Evolutionary conservation across 495 filamentous ascomycete genomes (phyloP).

Genomic region (Parathielavia appendiculata): DNA sequence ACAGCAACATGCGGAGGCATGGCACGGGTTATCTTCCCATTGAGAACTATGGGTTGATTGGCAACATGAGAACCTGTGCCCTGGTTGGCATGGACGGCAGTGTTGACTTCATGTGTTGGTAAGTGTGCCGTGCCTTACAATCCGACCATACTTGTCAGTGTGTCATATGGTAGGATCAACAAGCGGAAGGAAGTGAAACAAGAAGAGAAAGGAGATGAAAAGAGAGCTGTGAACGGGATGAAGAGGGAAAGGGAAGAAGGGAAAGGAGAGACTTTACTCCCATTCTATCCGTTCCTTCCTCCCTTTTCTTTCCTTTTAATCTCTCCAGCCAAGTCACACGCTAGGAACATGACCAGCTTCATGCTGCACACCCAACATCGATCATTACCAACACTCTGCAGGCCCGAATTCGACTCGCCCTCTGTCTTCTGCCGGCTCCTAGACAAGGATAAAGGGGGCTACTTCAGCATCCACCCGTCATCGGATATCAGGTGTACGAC

Average conservation of each 20-base stretch:
- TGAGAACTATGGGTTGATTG: slow-evolving; percentile 71
- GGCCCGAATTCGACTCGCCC: slow-evolving; percentile 65
- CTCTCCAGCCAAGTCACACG: too few relatives aligned
- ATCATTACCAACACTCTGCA: slow-evolving; percentile 22
- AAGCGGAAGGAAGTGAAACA: too few relatives aligned
- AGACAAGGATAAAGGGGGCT: slow-evolving; percentile 65
- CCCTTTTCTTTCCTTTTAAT: too few relatives aligned
- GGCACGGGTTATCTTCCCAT: slow-evolving; percentile 55
- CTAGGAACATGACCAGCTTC: not conserved
- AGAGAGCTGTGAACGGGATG: too few relatives aligned
- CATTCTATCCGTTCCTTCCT: too few relatives aligned
- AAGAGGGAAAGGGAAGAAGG: too few relatives aligned
- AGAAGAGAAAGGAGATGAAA: too few relatives aligned
- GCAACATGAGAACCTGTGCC: slow-evolving; percentile 73
- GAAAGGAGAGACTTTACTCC: too few relatives aligned
- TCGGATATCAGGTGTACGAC: slow-evolving; percentile 48
- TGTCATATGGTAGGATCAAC: too few relatives aligned
- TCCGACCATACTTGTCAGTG: too few relatives aligned
- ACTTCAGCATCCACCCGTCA: slow-evolving; percentile 58
- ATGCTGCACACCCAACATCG: not conserved
- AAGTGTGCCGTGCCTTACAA: slow-evolving; percentile 17
- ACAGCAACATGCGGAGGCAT: slow-evolving; percentile 27
- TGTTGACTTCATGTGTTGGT: slow-evolving; percentile 74
- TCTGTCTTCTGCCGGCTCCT: slow-evolving; percentile 62
- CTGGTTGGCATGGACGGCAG: slow-evolving; percentile 65